These are phyloP conservation scores for Ulmus americana DNA, from an alignment of 331 rosid species.

Conservation along the genomic window DNA sequence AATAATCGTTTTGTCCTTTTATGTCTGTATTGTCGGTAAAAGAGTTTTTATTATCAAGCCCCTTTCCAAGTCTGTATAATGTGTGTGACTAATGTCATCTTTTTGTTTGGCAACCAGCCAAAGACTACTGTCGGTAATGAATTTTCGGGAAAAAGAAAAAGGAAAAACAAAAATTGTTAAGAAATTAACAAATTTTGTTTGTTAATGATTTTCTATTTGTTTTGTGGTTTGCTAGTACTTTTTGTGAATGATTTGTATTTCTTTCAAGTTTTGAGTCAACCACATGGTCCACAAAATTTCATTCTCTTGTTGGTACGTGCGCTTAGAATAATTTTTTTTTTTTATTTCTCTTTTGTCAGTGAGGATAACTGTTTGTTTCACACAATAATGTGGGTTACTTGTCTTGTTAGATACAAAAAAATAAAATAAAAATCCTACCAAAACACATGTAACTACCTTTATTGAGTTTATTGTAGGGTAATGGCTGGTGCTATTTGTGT, in stretches of 20 bases:
- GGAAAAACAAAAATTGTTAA: too few relatives aligned
- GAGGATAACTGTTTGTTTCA: not conserved
- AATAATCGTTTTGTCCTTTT: not conserved
- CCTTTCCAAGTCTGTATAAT: not conserved
- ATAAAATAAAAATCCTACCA: too few relatives aligned
- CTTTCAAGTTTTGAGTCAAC: not conserved
- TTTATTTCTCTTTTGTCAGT: not conserved
- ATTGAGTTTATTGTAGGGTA: not conserved
- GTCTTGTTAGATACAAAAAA: not conserved
- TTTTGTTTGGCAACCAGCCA: not conserved
- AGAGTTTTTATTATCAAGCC: not conserved
- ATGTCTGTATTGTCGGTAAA: conserved; percentile 14
- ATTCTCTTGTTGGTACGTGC: conserved; percentile 1
- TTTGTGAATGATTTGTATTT: not conserved
- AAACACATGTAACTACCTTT: not conserved
- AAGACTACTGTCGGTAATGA: not conserved
- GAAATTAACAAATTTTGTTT: too few relatives aligned
- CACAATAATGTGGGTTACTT: not conserved
- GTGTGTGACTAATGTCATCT: not conserved
- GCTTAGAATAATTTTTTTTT: too few relatives aligned
- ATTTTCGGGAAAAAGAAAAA: not conserved
- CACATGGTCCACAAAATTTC: not conserved
- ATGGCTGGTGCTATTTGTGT: not conserved
- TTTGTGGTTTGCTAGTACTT: too few relatives aligned
- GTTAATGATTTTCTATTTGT: too few relatives aligned